These are phyloP conservation scores for Neostapfia colusana DNA, from an alignment of 176 grass and related monocot species.

Conservation along the genomic window DNA sequence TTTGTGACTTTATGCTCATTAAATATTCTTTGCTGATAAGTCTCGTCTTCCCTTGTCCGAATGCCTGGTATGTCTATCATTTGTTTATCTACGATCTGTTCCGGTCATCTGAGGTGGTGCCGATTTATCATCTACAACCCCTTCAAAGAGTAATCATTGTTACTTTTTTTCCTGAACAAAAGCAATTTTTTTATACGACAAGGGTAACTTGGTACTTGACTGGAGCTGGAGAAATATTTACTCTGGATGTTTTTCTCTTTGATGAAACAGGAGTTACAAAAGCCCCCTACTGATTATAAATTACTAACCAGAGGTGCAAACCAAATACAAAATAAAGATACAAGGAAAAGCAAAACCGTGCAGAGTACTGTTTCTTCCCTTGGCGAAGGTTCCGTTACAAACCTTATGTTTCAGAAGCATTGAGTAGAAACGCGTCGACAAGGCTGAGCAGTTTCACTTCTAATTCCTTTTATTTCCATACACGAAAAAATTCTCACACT, in stretches of 20 bases:
- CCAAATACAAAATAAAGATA: too few species aligned
- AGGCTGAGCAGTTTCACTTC: background rate
- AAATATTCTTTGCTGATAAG: conserved; percentile 2
- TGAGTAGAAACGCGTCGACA: background rate
- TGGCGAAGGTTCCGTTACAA: background rate
- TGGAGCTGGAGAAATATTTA: background rate
- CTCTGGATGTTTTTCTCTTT: background rate
- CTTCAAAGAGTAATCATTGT: background rate
- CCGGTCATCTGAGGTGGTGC: background rate
- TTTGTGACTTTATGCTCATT: conserved; percentile 1
- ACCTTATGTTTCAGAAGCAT: background rate
- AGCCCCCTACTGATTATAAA: too few species aligned
- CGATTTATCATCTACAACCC: background rate
- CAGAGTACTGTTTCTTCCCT: too few species aligned
- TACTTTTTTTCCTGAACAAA: background rate
- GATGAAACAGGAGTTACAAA: too few species aligned
- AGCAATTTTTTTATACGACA: background rate
- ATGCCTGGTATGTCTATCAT: background rate
- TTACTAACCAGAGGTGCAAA: too few species aligned
- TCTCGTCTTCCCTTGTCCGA: background rate
- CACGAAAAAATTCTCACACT: conserved; percentile 13
- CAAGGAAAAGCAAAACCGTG: too few species aligned
- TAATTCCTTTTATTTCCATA: conserved; percentile 19
- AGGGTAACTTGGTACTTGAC: too few species aligned
- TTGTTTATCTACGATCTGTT: background rate